A percentile compares a stretch with the other conserved stretches of the same genome.
These are phyloP conservation scores for Colletotrichum euphorbiae DNA, from an alignment of 2,329 filamentous ascomycete genomes.

Conservation along the genomic window DNA sequence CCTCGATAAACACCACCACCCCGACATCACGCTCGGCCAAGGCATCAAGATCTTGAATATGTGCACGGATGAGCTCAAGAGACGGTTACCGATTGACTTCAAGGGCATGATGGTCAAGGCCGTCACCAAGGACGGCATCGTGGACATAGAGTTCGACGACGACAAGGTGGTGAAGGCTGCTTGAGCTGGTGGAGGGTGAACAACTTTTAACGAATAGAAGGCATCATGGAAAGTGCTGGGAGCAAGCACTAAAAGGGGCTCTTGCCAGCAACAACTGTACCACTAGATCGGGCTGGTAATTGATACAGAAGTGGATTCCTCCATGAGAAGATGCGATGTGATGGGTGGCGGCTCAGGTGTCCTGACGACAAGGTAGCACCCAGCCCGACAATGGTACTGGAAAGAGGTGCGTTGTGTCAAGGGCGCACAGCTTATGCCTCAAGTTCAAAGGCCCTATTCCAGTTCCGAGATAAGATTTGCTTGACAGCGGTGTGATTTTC, in stretches of 20 bases:
- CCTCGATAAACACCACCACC: slow-evolving; percentile 98
- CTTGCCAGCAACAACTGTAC: slow-evolving; percentile 40
- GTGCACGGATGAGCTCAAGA: slow-evolving; percentile 97
- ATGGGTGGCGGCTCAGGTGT: neutral
- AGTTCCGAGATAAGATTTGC: neutral
- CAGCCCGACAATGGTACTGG: neutral
- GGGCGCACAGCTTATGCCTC: neutral
- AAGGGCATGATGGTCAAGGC: slow-evolving; percentile 97
- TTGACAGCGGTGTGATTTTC: slow-evolving; percentile 10
- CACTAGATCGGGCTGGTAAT: slow-evolving; percentile 41
- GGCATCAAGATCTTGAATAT: slow-evolving; percentile 92
- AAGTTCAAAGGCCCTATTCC: neutral
- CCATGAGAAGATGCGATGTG: slow-evolving; percentile 13
- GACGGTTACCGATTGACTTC: slow-evolving; percentile 97
- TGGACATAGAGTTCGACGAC: slow-evolving; percentile 87
- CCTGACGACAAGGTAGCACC: too few relatives aligned
- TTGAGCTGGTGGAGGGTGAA: slow-evolving; percentile 50
- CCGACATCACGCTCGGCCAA: slow-evolving; percentile 88
- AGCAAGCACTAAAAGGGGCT: slow-evolving; percentile 10
- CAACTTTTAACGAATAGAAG: slow-evolving; percentile 25
- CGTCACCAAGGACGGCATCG: slow-evolving; percentile 92
- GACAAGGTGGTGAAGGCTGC: slow-evolving; percentile 75
- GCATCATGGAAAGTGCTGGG: slow-evolving; percentile 19
- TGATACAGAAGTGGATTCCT: slow-evolving; percentile 39
- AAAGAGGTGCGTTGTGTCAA: neutral